These are phyloP conservation scores for Penicillium simplicissimum DNA, from an alignment of 495 filamentous ascomycete species.

Conservation along the genomic window DNA sequence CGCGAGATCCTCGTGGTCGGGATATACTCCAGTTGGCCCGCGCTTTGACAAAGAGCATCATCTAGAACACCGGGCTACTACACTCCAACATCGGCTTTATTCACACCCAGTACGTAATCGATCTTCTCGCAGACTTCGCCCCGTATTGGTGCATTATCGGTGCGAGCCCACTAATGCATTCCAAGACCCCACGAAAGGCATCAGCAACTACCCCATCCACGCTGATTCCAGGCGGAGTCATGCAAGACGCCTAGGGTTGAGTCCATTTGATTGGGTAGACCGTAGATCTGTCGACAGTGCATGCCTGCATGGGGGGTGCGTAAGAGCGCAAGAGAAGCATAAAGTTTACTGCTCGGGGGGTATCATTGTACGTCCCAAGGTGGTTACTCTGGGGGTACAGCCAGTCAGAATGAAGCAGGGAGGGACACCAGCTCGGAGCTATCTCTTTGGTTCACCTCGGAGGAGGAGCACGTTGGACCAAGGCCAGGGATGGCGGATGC, in stretches of 20 bases:
- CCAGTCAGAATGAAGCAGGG: slow-evolving; percentile 11
- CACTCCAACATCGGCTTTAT: not conserved
- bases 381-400: slow-evolving; percentile 5
- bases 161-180: slow-evolving; percentile 10
- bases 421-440: not conserved
- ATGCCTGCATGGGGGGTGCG: slow-evolving; percentile 3
- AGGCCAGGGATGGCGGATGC: not conserved
- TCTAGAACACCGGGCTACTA: not conserved
- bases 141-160: not conserved
- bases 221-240: slow-evolving; percentile 12
- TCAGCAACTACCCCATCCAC: not conserved
- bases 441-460: not conserved
- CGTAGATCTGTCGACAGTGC: not conserved
- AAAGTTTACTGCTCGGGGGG: slow-evolving; percentile 31
- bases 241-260: slow-evolving; percentile 10
- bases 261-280: slow-evolving; percentile 11
- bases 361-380: slow-evolving; percentile 15
- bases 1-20: not conserved
- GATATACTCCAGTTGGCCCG: not conserved
- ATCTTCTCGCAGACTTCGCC: slow-evolving; percentile 5
- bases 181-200: not conserved
- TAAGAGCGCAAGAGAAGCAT: slow-evolving; percentile 13
- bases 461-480: not conserved
- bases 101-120: slow-evolving; percentile 15
- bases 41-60: not conserved